A percentile compares a stretch with the other conserved stretches of the same genome.
Evolutionary conservation across 73 alveolate genomes (phyloP).

Genomic region (Paramecium primaurelia): DNA sequence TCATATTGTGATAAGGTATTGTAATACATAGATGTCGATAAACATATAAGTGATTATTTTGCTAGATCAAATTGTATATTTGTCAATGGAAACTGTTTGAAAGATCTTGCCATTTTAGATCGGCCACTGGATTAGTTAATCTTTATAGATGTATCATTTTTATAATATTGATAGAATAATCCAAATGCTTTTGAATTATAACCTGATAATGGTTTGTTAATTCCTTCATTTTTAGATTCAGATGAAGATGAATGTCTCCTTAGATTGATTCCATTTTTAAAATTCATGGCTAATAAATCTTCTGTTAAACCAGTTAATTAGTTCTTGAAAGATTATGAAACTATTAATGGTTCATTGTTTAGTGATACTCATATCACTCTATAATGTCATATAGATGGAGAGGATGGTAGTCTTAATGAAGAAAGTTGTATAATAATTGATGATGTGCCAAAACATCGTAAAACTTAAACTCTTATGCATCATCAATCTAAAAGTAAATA

Average conservation of each 20-base stretch:
- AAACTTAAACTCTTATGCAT: neutral
- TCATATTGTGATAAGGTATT: constrained; percentile 37
- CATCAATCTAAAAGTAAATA: neutral
- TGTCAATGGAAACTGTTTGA: constrained; percentile 26
- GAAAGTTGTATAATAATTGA: neutral
- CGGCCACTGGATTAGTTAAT: constrained; percentile 24
- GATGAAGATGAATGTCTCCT: constrained; percentile 44
- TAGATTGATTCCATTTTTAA: constrained; percentile 12
- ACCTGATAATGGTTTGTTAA: constrained; percentile 43
- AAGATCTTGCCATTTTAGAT: neutral
- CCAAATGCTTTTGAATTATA: constrained; percentile 30
- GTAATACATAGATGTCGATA: neutral
- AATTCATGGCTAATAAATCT: constrained; percentile 3
- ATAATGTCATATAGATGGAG: neutral
- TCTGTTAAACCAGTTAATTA: neutral
- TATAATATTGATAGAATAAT: neutral
- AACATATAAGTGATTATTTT: constrained; percentile 6
- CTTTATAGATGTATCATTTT: constrained; percentile 8
- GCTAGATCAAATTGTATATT: constrained; percentile 37
- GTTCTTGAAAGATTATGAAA: neutral
- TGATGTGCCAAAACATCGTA: neutral
- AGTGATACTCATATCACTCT: neutral
- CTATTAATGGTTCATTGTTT: neutral
- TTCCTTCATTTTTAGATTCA: constrained; percentile 37
- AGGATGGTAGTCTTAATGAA: neutral